Conservation (phyloP, 225 moss, liverwort and hornwort species). For the Straminergon stramineum region DNA sequence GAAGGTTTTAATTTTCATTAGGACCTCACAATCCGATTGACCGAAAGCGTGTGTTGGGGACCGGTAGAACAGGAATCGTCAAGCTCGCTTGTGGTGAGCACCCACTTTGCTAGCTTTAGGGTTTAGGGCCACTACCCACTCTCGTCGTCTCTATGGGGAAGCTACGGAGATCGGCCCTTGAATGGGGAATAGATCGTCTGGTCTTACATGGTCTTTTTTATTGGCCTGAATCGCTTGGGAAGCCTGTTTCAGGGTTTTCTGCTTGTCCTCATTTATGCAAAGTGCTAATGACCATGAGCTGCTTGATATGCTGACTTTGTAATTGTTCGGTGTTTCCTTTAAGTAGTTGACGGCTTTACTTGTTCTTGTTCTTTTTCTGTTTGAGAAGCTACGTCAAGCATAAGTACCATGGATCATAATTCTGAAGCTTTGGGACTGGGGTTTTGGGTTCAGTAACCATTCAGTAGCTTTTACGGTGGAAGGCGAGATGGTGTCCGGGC, state of each 20-base stretch:
- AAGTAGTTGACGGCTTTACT: background rate
- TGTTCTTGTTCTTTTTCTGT: background rate
- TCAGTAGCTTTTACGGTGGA: background rate
- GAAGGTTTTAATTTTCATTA: background rate
- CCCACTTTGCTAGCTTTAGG: background rate
- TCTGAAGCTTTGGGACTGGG: background rate
- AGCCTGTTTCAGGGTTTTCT: background rate
- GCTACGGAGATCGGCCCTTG: background rate
- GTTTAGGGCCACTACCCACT: background rate
- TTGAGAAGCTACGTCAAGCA: background rate
- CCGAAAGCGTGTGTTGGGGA: background rate
- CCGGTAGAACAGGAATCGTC: background rate
- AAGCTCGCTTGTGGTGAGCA: background rate
- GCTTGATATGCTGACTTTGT: background rate
- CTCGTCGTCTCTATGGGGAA: background rate
- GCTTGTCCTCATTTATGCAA: background rate
- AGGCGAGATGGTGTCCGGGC: background rate
- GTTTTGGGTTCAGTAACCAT: background rate
- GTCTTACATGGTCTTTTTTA: background rate
- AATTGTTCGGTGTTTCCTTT: background rate
- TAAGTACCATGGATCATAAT: background rate
- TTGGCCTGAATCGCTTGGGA: background rate
- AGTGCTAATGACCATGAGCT: background rate
- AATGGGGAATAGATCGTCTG: background rate
- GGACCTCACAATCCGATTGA: background rate